Percentiles rank a stretch among this genome's conserved stretches.
Evolutionary conservation across 345 rosid species (phyloP).

Genomic region (Heritiera littoralis): DNA sequence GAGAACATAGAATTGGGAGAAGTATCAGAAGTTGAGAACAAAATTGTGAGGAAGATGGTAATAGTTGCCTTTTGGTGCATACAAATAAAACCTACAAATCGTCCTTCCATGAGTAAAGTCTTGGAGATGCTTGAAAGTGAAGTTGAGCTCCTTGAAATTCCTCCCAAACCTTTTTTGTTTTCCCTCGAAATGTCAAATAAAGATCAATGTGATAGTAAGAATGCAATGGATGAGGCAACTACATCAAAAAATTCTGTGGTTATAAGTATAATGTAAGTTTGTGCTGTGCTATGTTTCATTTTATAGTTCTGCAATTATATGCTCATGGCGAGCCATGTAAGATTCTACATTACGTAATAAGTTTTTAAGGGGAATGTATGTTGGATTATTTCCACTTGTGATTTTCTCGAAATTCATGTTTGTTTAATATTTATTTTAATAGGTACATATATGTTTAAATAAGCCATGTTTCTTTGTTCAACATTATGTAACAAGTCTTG

Average conservation of each 20-base stretch:
- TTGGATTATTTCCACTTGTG: neutral
- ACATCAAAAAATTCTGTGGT: neutral
- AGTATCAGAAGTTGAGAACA: neutral
- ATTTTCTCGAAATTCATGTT: neutral
- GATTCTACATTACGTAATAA: neutral
- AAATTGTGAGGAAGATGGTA: neutral
- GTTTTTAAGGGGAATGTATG: neutral
- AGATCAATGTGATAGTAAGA: neutral
- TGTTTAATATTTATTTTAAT: neutral
- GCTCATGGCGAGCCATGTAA: neutral
- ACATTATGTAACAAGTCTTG: too few species aligned
- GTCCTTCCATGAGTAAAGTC: neutral
- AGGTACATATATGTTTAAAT: too few species aligned
- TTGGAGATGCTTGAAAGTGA: constrained; percentile 6
- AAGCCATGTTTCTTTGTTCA: too few species aligned
- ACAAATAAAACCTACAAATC: neutral
- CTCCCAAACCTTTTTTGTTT: neutral
- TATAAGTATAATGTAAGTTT: neutral
- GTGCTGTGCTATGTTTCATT: neutral
- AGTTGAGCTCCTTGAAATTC: neutral
- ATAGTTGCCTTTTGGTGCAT: constrained; percentile 1
- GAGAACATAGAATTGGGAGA: neutral
- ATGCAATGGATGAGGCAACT: neutral
- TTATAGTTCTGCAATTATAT: neutral
- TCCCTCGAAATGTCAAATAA: neutral